A percentile compares a stretch with the other conserved stretches of the same genome.
Evolutionary conservation across 164 flowering plant genomes (phyloP).

Genomic region (Chloranthus sessilifolius): DNA sequence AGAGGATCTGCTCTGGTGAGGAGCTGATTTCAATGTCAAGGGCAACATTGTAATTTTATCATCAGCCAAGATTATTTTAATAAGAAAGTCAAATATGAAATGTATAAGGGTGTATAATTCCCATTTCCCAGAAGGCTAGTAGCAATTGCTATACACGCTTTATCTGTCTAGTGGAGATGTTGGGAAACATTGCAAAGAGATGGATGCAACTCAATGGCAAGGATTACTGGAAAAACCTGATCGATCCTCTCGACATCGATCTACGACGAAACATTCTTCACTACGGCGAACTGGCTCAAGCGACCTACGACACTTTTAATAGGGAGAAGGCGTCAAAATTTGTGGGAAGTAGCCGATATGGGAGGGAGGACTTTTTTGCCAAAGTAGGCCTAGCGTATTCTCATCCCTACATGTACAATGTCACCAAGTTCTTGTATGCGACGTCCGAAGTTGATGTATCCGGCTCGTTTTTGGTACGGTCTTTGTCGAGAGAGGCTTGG

Average conservation of each 20-base stretch:
- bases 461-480: conserved; percentile 22
- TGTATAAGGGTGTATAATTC: no score
- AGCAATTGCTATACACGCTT: no score
- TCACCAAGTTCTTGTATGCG: conserved; percentile 35
- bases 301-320: conserved; percentile 36
- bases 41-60: no score
- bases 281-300: conserved; percentile 36
- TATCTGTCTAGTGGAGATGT: no score
- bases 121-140: no score
- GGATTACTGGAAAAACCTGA: conserved; percentile 37
- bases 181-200: conserved; percentile 15
- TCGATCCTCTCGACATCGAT: conserved; percentile 50
- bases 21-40: no score
- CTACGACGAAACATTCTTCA: conserved; percentile 43
- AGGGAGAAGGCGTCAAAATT: conserved; percentile 21
- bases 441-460: conserved; percentile 26
- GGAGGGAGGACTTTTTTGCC: conserved; percentile 16
- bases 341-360: conserved; percentile 29
- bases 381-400: conserved; percentile 19
- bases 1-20: no score
- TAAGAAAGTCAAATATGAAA: no score
- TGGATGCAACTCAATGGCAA: conserved; percentile 49
- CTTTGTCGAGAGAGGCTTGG: conserved; percentile 30
- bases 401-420: conserved; percentile 21
- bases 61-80: no score